Evolutionary conservation across 1,139 yeast species (phyloP).

Genomic region (Protomyces arabidopsidicola): DNA sequence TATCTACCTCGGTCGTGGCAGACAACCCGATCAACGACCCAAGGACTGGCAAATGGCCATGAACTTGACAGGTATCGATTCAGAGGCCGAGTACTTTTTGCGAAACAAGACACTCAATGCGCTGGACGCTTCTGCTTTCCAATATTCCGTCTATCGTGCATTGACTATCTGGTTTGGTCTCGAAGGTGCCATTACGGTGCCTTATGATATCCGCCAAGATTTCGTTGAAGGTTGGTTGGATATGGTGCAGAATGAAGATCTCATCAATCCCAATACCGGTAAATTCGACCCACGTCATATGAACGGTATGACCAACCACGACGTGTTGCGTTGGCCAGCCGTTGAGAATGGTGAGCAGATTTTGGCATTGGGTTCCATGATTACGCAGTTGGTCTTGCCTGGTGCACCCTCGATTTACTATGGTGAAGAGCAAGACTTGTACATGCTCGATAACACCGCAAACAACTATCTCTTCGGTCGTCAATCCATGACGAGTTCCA

Average conservation of each 20-base stretch:
- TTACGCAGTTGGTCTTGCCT: constrained; percentile 26
- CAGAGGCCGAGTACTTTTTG: constrained; percentile 20
- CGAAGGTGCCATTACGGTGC: constrained; percentile 25
- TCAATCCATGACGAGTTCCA: constrained; percentile 27
- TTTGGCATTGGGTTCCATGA: constrained; percentile 26
- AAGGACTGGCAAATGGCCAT: constrained; percentile 2
- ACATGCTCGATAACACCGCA: constrained; percentile 28
- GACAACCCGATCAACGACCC: constrained; percentile 29
- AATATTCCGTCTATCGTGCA: constrained; percentile 28
- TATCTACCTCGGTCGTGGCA: constrained; percentile 29
- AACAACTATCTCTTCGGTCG: constrained; percentile 30
- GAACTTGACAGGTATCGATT: constrained; percentile 15
- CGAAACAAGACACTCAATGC: constrained; percentile 12
- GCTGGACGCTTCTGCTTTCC: constrained; percentile 29
- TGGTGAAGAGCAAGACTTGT: constrained; percentile 31
- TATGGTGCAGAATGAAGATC: constrained; percentile 28
- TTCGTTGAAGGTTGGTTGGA: constrained; percentile 27
- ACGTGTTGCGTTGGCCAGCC: constrained; percentile 30
- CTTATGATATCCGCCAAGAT: constrained; percentile 16
- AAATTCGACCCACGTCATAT: constrained; percentile 28
- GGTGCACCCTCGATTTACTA: constrained; percentile 27
- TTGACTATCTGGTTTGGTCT: constrained; percentile 26
- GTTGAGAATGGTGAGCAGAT: constrained; percentile 21
- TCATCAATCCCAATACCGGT: constrained; percentile 28
- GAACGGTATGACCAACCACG: constrained; percentile 30